Evolutionary conservation across 352 stramenopile species (phyloP), one percentile per base, ranked within the genome.

Genomic region (Phytophthora vignae): DNA sequence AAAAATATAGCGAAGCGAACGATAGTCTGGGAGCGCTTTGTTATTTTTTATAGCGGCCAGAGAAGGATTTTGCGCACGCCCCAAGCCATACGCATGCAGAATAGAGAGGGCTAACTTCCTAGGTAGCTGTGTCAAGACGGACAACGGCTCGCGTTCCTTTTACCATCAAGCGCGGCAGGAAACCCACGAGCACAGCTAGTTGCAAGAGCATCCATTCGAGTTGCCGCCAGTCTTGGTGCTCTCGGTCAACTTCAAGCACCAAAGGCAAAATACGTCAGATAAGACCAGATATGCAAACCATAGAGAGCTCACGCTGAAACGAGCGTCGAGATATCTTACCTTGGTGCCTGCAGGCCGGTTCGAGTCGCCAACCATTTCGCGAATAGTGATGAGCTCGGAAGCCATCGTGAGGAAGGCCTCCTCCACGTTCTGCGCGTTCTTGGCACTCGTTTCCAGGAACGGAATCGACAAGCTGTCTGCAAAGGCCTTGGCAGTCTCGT

Each of bases 331-430:
- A 44, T 53, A 27, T 22, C 76, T 71, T 69, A 94, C 86, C 76
- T 89, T 91, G 17, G 81, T 81, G 52, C 89, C 89, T 40, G 82
- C 81, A 31, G 87, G 79, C 38, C 85, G 79, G 66, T 87, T 93
- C 11, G 82, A 70, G 57, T 92, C 87, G 64, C 89, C 89, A 55
- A 96, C 87, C 85, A 95, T 94, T 76, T 96, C 87, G 11, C 87
- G 89, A 71, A 96, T 96, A 56, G 89, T 93, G 40, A 96, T 99
- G 83, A 99, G 98, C 78, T 99, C 95, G 19, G 91, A 97, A 3
- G 98, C 98, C 98, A 99, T 99, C 27, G 95, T 99, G 74, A 99
- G 92, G 83, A 99, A 99, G n/a, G 98, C 97, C 71, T 99, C 95
- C 76, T 99, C 98, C 64, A 99, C 98, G 79, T 99, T 99, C 59